These are phyloP conservation scores for Amphicarpaea edgeworthii DNA, from an alignment of 306 rosid genomes.

Conservation along the genomic window DNA sequence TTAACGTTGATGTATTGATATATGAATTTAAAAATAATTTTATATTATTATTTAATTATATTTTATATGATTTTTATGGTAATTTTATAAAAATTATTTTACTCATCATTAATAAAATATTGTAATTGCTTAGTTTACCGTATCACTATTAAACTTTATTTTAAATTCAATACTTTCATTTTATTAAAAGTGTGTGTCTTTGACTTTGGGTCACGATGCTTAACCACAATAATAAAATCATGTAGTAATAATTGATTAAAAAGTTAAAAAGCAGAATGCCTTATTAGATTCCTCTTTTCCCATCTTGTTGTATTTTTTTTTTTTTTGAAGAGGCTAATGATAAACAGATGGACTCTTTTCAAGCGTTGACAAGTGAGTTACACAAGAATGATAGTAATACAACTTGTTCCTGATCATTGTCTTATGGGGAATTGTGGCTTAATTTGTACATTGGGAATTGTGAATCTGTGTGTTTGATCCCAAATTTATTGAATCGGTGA, in stretches of 20 bases:
- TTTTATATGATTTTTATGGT: no score
- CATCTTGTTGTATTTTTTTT: neutral
- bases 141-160: no score
- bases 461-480: constrained; percentile 45
- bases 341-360: neutral
- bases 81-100: no score
- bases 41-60: no score
- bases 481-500: constrained; percentile 36
- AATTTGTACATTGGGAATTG: constrained; percentile 31
- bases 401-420: constrained; percentile 44
- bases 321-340: neutral
- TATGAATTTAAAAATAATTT: no score
- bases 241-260: constrained; percentile 1
- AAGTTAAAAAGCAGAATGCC: neutral
- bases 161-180: neutral
- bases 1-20: no score
- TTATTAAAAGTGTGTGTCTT: neutral
- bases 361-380: constrained; percentile 37
- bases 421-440: constrained; percentile 40
- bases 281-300: neutral
- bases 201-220: constrained; percentile 3
- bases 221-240: neutral
- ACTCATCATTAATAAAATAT: no score
- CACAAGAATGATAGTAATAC: constrained; percentile 23
- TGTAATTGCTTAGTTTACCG: no score